phyloP scores from a whole-genome alignment of 1,284 basidiomycete genomes.

The Microbotryum silenes-acaulis region DNA sequence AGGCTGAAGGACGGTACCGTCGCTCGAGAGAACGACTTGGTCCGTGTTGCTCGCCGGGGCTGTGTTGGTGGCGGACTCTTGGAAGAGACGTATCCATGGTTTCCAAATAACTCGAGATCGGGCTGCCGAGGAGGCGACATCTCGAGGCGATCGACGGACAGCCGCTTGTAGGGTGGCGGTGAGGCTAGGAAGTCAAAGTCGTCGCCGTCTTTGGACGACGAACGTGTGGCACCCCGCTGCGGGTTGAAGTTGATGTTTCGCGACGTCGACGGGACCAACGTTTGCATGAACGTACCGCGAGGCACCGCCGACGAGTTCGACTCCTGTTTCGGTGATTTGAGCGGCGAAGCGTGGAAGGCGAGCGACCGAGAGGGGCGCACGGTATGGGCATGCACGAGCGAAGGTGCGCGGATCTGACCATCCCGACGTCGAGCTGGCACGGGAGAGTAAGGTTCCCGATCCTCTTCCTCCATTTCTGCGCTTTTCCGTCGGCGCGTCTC shows the following conservation, averaged over 20 bases:
- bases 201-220: neutral
- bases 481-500: conserved; percentile 26
- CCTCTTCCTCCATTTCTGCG: conserved; percentile 30
- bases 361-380: conserved; percentile 26
- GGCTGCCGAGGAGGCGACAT: neutral
- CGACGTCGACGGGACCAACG: conserved; percentile 4
- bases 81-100: conserved; percentile 2
- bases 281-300: neutral
- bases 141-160: conserved; percentile 24
- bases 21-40: conserved; percentile 23
- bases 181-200: neutral
- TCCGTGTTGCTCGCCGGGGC: neutral
- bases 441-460: conserved; percentile 5
- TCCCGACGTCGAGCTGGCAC: conserved; percentile 14
- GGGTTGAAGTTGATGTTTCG: conserved; percentile 9
- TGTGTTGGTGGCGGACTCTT: conserved; percentile 7
- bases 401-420: conserved; percentile 8
- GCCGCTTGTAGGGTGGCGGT: conserved; percentile 23
- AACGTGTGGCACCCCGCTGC: conserved; percentile 2
- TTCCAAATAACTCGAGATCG: conserved; percentile 22
- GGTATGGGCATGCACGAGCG: conserved; percentile 27
- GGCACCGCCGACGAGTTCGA: neutral
- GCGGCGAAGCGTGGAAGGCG: conserved; percentile 14
- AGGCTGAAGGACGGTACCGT: conserved; percentile 22
- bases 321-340: neutral